Base-by-base conservation (phyloP, 495 filamentous ascomycete genomes). In the Hyaloscypha bicolor region DNA sequence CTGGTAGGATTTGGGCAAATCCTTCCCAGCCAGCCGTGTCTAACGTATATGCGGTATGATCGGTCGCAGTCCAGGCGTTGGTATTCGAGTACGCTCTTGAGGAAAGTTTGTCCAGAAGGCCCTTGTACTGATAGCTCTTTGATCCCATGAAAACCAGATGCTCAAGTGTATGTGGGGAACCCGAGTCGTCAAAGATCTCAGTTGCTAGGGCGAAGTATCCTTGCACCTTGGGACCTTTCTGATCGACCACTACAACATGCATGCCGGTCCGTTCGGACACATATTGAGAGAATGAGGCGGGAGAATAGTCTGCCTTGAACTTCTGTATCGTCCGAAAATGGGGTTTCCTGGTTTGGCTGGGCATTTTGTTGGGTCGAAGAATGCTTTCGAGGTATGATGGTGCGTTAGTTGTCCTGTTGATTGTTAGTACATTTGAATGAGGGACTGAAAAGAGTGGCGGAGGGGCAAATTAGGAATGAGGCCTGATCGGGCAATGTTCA, bases 141-240 rank as follows among this genome's bases (percentile, higher is more conserved):
- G 95, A 98, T 11, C 95, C 95, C 95, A 98, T 98, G 76, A 99
- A 99, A 71, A 92, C 87, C 12, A 99, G 81, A 81, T 99, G 95
- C 81, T 99, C 95, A 32, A 99, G 81, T 1, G 95, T 99, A 75
- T 98, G 95, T 3, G 95, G 95, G 8, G 95, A 89, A 21, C 95
- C 95, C 8, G 94, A 97, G 74, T 98, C 93, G 77, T 98, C 95
- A 68, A 95, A 90, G 71, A 99, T 97, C 77, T 99, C 95, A 9
- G 96, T 99, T 32, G 96, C 95, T 55, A 99, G 85, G 53, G 94
- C 87, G 78, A 99, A 98, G 76, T 93, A 96, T 14, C 95, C 96
- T 66, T 93, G 88, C 60, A 99, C 86, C 76, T 97, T 99, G 11
- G 95, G 95, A 5, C 95, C 93, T 74, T 94, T 89, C 74, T 91